Evolutionary conservation across 2,329 filamentous ascomycete species (phyloP), one percentile per base, ranked within the genome.

Genomic region (Colletotrichum incanum): DNA sequence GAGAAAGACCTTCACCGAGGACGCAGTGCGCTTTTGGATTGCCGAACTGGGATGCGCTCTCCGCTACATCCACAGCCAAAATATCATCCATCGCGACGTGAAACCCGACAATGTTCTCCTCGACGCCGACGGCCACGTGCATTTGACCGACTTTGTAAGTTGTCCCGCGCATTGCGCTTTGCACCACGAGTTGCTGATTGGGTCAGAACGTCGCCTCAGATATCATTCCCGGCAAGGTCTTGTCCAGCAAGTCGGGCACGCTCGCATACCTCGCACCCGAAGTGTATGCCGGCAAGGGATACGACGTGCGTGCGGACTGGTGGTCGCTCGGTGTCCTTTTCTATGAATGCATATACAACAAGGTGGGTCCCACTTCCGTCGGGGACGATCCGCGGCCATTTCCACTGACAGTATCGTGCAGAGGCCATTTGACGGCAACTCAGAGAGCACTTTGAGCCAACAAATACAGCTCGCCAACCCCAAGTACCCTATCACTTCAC

Each of bases 321-420:
- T 99, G 96, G 96, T 98, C 96, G 7, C 84, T 99, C 28, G 96
- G 96, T 60, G 96, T 99, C 56, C 89, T 97, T n/a, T 98, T 98
- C 82, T 99, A 98, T 82, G 96, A 99, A 82, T 98, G 96, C 88
- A 98, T 99, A 75, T 99, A 98, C 85, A 98, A 97, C 85, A 98
- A 97, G 92, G 94, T 95, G 83, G 31, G 60, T n/a, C 37, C 52
- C 41, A 31, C 43, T 9, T 16, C 20, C n/a, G 26, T 34, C n/a
- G 23, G 23, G 31, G 3, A 39, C 43, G 16, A 39, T 62, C 56
- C n/a, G 18, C 34, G 26, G 23, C 3, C 7, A n/a, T 71, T 73
- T 81, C 86, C 77, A 86, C 77, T 62, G 63, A 73, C 49, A n/a
- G 3, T 11, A 31, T 16, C 26, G 1, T 5, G 49, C 79, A 97